Conservation (phyloP, 129 eudicot species). For the Apium graveolens region DNA sequence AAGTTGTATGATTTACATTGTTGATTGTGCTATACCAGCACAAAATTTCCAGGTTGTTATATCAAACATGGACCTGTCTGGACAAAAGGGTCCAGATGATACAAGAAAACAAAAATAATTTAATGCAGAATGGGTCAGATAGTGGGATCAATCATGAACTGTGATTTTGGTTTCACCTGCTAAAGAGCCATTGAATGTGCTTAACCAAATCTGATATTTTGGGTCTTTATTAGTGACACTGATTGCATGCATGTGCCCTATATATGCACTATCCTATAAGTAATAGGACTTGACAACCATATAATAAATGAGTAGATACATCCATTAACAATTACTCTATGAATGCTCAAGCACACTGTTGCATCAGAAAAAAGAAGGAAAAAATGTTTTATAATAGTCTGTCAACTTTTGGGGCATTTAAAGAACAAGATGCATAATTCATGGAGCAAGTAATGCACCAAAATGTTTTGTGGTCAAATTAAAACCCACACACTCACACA, state of each 20-base stretch:
- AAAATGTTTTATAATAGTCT: not conserved
- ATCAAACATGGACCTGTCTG: constrained; percentile 19
- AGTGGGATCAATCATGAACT: constrained; percentile 19
- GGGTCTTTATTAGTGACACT: constrained; percentile 14
- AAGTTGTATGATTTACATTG: constrained; percentile 3
- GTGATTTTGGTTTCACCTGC: constrained; percentile 14
- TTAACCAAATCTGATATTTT: constrained; percentile 2
- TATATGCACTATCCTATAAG: constrained; percentile 1
- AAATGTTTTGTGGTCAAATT: not conserved
- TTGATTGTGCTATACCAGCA: constrained; percentile 12
- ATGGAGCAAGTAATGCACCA: not conserved
- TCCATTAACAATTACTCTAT: not conserved
- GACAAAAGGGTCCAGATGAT: constrained; percentile 13
- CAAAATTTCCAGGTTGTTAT: constrained; percentile 17
- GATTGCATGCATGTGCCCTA: constrained; percentile 9
- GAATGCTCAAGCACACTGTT: constrained; percentile 11
- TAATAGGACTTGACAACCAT: constrained; percentile 1
- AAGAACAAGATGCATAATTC: constrained; percentile 9
- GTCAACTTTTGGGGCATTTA: not conserved
- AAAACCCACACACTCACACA: not conserved
- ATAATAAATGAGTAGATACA: constrained; percentile 3
- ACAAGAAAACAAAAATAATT: constrained; percentile 4
- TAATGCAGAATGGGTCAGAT: constrained; percentile 13
- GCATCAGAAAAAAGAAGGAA: not conserved
- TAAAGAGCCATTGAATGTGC: constrained; percentile 13